phyloP scores from a whole-genome alignment of 1,284 basidiomycete genomes.

The Sparassis latifolia region DNA sequence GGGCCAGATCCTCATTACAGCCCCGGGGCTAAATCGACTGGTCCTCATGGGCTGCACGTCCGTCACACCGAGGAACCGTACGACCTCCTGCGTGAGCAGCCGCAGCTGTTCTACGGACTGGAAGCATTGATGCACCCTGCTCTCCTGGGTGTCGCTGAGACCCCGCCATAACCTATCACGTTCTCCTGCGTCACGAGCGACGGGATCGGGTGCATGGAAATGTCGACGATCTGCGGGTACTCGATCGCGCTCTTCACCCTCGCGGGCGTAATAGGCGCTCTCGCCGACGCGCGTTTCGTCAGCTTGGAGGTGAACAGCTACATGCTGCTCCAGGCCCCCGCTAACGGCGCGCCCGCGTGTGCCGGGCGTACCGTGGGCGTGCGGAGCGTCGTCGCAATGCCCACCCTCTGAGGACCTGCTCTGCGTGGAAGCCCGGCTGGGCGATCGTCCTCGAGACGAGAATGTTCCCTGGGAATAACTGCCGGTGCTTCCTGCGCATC shows the following conservation, averaged over 20 bases:
- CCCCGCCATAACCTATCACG: neutral
- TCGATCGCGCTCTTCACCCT: neutral
- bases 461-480: neutral
- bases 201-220: neutral
- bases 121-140: slow-evolving; percentile 24
- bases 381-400: neutral
- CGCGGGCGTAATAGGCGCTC: neutral
- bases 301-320: neutral
- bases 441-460: neutral
- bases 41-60: slow-evolving; percentile 20
- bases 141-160: slow-evolving; percentile 4
- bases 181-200: neutral
- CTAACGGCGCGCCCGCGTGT: neutral
- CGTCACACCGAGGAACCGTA: slow-evolving; percentile 17
- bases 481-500: neutral
- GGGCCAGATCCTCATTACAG: slow-evolving; percentile 10
- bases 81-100: slow-evolving; percentile 14
- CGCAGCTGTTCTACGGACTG: slow-evolving; percentile 19
- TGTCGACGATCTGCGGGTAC: neutral
- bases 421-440: neutral
- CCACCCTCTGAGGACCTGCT: neutral
- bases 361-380: too few relatives aligned
- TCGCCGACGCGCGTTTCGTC: neutral
- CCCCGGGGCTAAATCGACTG: slow-evolving; percentile 19
- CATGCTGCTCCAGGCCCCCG: neutral